Percentiles rank a stretch among this genome's conserved stretches.
These are phyloP conservation scores for Elsinoe necatrix DNA, from an alignment of 2,329 filamentous ascomycete species.

Conservation along the genomic window DNA sequence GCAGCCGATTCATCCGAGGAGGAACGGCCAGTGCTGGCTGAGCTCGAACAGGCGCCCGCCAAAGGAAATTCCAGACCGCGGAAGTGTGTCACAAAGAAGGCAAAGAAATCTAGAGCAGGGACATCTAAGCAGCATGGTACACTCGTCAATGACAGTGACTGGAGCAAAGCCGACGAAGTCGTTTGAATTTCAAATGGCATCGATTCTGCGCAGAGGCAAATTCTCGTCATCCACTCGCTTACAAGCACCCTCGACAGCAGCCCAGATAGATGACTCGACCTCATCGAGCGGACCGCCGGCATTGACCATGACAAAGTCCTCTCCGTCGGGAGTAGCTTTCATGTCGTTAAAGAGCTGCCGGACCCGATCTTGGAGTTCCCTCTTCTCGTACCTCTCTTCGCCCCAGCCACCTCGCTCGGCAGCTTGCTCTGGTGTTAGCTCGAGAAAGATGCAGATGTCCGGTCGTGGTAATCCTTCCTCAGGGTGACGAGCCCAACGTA, in stretches of 20 bases:
- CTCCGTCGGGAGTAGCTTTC: conserved; percentile 39
- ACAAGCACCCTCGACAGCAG: conserved; percentile 21
- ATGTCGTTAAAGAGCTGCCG: conserved; percentile 60
- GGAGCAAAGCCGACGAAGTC: conserved; percentile 40
- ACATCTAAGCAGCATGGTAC: neutral
- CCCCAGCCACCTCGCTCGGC: conserved; percentile 77
- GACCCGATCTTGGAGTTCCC: conserved; percentile 72
- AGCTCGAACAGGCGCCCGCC: neutral
- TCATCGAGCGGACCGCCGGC: conserved; percentile 45
- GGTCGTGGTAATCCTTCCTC: conserved; percentile 82
- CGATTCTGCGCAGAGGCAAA: conserved; percentile 12
- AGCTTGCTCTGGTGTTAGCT: conserved; percentile 66
- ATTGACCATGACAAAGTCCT: conserved; percentile 48
- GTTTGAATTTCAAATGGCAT: conserved; percentile 14
- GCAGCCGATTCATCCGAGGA: conserved; percentile 12
- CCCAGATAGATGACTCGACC: conserved; percentile 36
- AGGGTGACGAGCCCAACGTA: conserved; percentile 75
- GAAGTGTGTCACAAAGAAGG: neutral
- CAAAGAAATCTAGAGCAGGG: neutral
- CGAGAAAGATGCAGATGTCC: conserved; percentile 80
- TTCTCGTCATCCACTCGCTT: conserved; percentile 12
- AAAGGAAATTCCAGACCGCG: conserved; percentile 19
- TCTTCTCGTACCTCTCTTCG: conserved; percentile 78
- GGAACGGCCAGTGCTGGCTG: conserved; percentile 2
- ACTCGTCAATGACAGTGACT: conserved; percentile 50